Percentiles rank a stretch among this genome's conserved stretches.
Evolutionary conservation across 1,139 yeast genomes (phyloP).

Genomic region (Saccharomyces pastorianus): DNA sequence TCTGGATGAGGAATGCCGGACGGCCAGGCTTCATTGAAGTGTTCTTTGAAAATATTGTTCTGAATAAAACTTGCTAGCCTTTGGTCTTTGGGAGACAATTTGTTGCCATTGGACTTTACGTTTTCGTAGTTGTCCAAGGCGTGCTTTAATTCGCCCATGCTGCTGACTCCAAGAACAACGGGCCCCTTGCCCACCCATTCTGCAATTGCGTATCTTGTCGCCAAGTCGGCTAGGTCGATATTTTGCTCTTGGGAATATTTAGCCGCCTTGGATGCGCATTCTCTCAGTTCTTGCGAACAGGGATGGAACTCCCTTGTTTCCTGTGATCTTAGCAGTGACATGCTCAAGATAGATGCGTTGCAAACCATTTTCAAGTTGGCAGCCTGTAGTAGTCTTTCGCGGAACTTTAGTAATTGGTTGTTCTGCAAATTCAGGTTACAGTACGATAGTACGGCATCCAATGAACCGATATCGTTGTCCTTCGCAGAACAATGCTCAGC

Average conservation of each 20-base stretch:
- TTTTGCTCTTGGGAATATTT: conserved; percentile 33
- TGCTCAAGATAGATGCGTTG: conserved; percentile 80
- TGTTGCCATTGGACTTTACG: conserved; percentile 35
- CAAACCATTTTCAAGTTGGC: conserved; percentile 52
- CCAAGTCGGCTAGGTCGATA: conserved; percentile 69
- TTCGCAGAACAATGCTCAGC: conserved; percentile 35
- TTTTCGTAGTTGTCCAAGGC: conserved; percentile 55
- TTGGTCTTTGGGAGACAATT: conserved; percentile 37
- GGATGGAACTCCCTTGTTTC: conserved; percentile 77
- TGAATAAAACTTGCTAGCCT: conserved; percentile 40
- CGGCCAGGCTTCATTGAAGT: conserved; percentile 60
- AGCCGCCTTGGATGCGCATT: conserved; percentile 48
- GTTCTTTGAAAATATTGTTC: conserved; percentile 42
- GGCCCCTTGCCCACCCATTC: conserved; percentile 48
- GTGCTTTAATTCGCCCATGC: conserved; percentile 48
- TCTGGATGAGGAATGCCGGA: conserved; percentile 36
- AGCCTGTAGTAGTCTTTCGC: conserved; percentile 42
- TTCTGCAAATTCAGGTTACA: conserved; percentile 82
- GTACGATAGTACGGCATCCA: conserved; percentile 74
- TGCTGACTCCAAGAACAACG: conserved; percentile 70
- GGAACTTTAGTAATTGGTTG: conserved; percentile 42
- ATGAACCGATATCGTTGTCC: conserved; percentile 36
- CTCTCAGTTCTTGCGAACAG: conserved; percentile 50
- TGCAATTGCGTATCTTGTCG: conserved; percentile 66
- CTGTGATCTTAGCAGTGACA: conserved; percentile 71